Evolutionary conservation across 257 asterid species (phyloP).

Genomic region (Verbena officinalis): DNA sequence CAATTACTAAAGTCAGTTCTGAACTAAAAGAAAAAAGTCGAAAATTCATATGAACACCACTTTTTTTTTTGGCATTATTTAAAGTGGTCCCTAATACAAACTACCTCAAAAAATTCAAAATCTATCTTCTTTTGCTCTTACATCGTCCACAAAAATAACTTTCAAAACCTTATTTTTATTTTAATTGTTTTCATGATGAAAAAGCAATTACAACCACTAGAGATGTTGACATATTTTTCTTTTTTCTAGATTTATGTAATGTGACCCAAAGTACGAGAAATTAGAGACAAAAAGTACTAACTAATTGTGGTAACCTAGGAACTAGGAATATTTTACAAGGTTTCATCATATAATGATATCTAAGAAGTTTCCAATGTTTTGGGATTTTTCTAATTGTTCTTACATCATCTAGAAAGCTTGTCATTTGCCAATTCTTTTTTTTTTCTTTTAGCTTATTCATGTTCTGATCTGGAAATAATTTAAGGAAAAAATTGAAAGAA

Average conservation of each 20-base stretch:
- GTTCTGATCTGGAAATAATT: too few relatives aligned
- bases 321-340: slow-evolving; percentile 13
- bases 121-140: slow-evolving; percentile 12
- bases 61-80: slow-evolving; percentile 31
- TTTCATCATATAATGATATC: neutral
- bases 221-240: slow-evolving; percentile 24
- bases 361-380: slow-evolving; percentile 4
- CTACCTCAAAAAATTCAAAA: neutral
- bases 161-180: neutral
- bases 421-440: neutral
- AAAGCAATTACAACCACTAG: slow-evolving; percentile 27
- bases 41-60: too few relatives aligned
- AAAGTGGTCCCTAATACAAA: slow-evolving; percentile 38
- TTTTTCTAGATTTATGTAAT: slow-evolving; percentile 7
- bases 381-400: neutral
- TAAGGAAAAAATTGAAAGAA: too few relatives aligned
- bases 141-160: slow-evolving; percentile 29
- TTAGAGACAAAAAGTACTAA: slow-evolving; percentile 19
- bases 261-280: slow-evolving; percentile 10
- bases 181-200: slow-evolving; percentile 7
- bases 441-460: too few relatives aligned
- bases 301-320: slow-evolving; percentile 29
- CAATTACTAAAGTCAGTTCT: slow-evolving; percentile 20
- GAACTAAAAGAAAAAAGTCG: neutral
- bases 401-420: neutral